These are phyloP conservation scores for Didymella arachidicola DNA, from an alignment of 2,329 filamentous ascomycete genomes.

Conservation along the genomic window DNA sequence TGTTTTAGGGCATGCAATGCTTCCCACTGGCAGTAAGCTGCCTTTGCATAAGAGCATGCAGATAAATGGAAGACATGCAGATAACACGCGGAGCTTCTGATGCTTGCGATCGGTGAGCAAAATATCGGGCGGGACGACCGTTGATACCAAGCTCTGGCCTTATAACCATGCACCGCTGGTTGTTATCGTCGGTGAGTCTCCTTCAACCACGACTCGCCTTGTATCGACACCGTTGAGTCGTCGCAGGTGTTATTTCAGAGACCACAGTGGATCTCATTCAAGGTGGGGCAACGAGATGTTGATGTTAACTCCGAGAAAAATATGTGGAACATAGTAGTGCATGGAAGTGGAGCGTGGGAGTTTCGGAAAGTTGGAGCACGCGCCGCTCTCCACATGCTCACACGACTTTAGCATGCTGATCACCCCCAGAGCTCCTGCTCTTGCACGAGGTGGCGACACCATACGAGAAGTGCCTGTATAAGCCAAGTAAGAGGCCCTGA, in stretches of 20 bases:
- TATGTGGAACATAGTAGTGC: background rate
- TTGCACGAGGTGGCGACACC: background rate
- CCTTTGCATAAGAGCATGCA: background rate
- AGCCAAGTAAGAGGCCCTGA: background rate
- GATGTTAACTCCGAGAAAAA: background rate
- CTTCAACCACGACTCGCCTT: background rate
- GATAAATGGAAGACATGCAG: background rate
- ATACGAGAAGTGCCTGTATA: background rate
- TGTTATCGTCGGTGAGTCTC: background rate
- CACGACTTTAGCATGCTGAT: background rate
- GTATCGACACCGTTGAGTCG: background rate
- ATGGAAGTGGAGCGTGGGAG: background rate
- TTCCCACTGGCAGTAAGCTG: background rate
- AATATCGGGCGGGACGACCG: background rate
- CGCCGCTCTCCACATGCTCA: background rate
- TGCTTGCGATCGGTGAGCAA: slow-evolving; percentile 13
- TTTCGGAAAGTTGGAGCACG: background rate
- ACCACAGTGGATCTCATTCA: background rate
- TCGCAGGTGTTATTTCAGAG: background rate
- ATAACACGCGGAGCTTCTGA: background rate
- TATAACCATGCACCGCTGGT: slow-evolving; percentile 6
- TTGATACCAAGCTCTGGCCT: background rate
- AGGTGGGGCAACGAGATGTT: background rate
- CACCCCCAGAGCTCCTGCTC: background rate
- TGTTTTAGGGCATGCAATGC: background rate